Evolutionary conservation across 1,284 basidiomycete genomes (phyloP).

Genomic region (Trametes pubescens): DNA sequence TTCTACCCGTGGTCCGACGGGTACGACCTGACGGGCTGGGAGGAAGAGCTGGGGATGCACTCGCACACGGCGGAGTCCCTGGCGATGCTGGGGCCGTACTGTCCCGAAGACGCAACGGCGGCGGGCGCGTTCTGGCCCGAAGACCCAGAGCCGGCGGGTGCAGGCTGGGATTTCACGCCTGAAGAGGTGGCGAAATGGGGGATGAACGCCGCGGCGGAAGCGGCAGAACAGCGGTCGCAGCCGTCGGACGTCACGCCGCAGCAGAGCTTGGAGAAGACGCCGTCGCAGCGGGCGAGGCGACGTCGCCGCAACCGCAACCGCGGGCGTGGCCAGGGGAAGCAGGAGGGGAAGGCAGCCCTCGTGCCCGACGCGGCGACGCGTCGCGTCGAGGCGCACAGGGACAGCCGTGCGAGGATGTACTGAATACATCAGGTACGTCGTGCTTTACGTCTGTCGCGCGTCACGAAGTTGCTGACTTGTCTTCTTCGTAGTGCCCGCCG

Average conservation of each 20-base stretch:
- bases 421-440: conserved; percentile 12
- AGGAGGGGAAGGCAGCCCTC: not conserved
- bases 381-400: conserved; percentile 10
- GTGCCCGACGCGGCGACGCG: conserved; percentile 7
- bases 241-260: conserved; percentile 11
- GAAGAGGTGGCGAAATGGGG: not conserved
- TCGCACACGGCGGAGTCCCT: conserved; percentile 7
- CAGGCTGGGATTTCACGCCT: conserved; percentile 5
- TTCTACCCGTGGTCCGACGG: conserved; percentile 22
- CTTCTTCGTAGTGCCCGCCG: not conserved
- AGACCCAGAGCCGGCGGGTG: conserved; percentile 8
- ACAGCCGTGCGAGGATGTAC: conserved; percentile 7
- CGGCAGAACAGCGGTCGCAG: not conserved
- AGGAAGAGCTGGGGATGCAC: not conserved
- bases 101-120: conserved; percentile 11
- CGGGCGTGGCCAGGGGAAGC: conserved; percentile 15
- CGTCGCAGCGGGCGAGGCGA: conserved; percentile 3
- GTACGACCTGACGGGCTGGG: not conserved
- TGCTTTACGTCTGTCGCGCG: not conserved
- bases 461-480: not conserved
- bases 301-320: conserved; percentile 14
- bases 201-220: not conserved
- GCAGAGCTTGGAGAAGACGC: not conserved
- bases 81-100: not conserved
- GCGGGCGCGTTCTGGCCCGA: conserved; percentile 10